These are phyloP conservation scores for Alliaria petiolata DNA, from an alignment of 345 rosid species.

Conservation along the genomic window DNA sequence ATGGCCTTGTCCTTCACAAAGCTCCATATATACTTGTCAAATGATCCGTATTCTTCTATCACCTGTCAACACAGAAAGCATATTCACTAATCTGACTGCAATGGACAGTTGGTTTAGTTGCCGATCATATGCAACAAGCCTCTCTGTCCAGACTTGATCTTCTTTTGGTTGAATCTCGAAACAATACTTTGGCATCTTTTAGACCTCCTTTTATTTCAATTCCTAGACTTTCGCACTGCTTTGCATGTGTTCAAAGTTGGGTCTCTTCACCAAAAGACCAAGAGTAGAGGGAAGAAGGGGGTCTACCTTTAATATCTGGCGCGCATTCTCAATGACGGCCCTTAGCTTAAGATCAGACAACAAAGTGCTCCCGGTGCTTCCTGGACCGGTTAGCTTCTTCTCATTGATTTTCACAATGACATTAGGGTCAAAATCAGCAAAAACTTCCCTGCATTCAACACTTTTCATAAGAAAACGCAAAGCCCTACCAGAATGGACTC, in stretches of 20 bases:
- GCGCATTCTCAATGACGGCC: slow-evolving; percentile 71
- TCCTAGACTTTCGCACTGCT: too few relatives aligned
- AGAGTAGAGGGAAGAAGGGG: too few relatives aligned
- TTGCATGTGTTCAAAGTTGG: too few relatives aligned
- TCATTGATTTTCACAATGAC: slow-evolving; percentile 76
- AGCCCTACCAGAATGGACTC: not conserved
- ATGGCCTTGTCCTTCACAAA: slow-evolving; percentile 77
- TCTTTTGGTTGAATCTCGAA: not conserved
- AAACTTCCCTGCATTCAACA: slow-evolving; percentile 62
- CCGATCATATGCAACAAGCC: not conserved
- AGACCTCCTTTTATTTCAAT: not conserved
- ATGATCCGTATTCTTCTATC: slow-evolving; percentile 74
- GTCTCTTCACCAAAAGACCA: too few relatives aligned
- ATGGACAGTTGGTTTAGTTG: not conserved
- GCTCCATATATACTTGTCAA: slow-evolving; percentile 86
- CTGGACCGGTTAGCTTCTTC: slow-evolving; percentile 63
- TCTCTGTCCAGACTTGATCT: not conserved
- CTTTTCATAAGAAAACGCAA: not conserved
- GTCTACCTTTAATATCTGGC: slow-evolving; percentile 66
- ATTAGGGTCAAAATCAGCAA: slow-evolving; percentile 70
- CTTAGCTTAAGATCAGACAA: slow-evolving; percentile 74
- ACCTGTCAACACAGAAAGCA: slow-evolving; percentile 48
- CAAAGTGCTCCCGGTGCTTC: slow-evolving; percentile 59
- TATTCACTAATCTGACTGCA: not conserved
- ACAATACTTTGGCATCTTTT: not conserved